phyloP scores from a whole-genome alignment of 2,329 filamentous ascomycete species.

The Epichloe uncinata region DNA sequence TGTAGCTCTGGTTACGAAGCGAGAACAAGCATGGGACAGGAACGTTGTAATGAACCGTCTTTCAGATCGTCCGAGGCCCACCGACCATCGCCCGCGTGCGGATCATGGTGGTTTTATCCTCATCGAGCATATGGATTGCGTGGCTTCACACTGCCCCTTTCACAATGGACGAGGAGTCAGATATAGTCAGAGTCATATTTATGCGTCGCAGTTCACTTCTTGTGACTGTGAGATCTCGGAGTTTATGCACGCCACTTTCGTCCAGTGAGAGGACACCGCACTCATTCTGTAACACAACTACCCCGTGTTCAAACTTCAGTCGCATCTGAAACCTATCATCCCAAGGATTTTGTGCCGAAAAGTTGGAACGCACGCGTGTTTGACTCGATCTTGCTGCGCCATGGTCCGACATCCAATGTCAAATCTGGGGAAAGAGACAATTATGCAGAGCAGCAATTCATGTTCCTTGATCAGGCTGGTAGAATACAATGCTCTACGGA shows the following conservation, averaged over 20 bases:
- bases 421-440: neutral
- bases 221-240: neutral
- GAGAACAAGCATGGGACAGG: neutral
- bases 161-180: neutral
- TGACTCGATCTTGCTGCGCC: neutral
- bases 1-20: neutral
- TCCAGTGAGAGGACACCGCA: neutral
- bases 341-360: neutral
- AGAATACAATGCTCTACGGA: neutral
- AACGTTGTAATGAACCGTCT: no score
- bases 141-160: neutral
- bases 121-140: neutral
- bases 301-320: neutral
- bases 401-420: neutral
- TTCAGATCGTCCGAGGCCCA: neutral
- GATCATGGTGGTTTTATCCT: neutral
- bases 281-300: constrained; percentile 2
- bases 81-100: neutral
- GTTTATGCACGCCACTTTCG: neutral
- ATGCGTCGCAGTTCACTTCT: neutral
- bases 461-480: neutral
- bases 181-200: neutral
- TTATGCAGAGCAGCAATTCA: neutral
- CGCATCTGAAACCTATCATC: constrained; percentile 2
- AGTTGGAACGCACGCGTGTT: neutral